Base-by-base conservation (phyloP, 163 green algal genomes). In the Botryococcus braunii region DNA sequence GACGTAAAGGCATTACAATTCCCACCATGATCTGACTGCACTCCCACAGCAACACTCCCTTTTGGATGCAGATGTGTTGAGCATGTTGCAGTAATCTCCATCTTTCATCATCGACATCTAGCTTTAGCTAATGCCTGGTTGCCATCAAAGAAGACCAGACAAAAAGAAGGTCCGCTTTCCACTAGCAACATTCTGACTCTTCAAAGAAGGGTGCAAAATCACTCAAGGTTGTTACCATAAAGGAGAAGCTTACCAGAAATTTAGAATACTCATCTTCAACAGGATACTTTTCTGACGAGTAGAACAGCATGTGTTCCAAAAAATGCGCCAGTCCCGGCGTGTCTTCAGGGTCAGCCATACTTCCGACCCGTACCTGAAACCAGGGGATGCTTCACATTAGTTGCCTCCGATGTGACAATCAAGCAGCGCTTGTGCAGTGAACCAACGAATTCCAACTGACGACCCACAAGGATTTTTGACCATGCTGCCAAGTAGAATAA, bases 241-340 rank as follows among this genome's bases (percentile, higher is more conserved):
- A 2, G 23, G 36, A 52, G 2, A 27, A 38, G 32, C 56, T 11
- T 36, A 76, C 70, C 62, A 77, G 39, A 47, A 77, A 90, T 62
- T 82, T 83, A 43, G 62, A 78, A 75, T 86, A 87, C 32, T 75
- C 76, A 58, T 86, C 79, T 57, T 88, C 76, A 32, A 70, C 13
- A 17, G 82, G 81, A 67, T 88, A 92, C 68, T 88, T 88, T 17
- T 81, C 77, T 35, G 68, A 83, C 1, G 77, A 73, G 58, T 91
- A 93, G 71, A 93, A 93, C 7, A 93, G 80, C 86, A 93, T 93
- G 76, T 93, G 86, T 75, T 93, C 86, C 29, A 72, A 85, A 72
- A 95, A 96, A 69, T 95, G 89, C 0, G 89, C 89, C 61, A 95
- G 73, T 8, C 89, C 89, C 2, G 78, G 79, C 2, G 93, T 72